Evolutionary conservation across 331 rosid genomes (phyloP), one percentile per base, ranked within the genome.

Genomic region (Rosa hybrid): DNA sequence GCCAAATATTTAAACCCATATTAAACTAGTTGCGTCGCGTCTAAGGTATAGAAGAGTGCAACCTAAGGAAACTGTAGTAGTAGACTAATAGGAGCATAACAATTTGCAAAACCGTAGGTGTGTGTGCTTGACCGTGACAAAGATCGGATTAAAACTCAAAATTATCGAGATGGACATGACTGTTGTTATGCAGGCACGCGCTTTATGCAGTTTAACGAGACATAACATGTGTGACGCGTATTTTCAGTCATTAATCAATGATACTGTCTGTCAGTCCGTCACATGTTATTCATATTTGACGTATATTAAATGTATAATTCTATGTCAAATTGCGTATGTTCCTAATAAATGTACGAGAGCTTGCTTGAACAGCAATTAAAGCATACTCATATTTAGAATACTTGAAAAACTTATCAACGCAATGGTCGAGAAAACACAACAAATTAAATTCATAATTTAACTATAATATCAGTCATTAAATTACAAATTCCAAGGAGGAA

Each of bases 211-310:
- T 6, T 53, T 53, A 0, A 53, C 1, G 21, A 53, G 7, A 53
- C 8, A 0, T 53, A 6, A 17, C 21, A 53, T 53, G 21, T 53
- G 21, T 45, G 3, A 8, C 2, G 0, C 11, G 2, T 56, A 1
- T 20, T 56, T 53, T 6, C 60, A 53, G 1, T 17, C 10, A 1
- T 1, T 20, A 0, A 56, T 56, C 5, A 8, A 3, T 8, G 4
- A 20, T 18, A 9, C 1, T 20, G 2, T 18, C 0, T 7, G 12
- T 18, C 12, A 23, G 0, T 3, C 5, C 5, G 2, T 57, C 21
- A 57, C 21, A 57, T 10, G 1, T 54, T 54, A 6, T 14, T 54
- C 2, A 7, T 56, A 0, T 54, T 54, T 2, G 11, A 54, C 0
- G 23, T 53, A 7, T 7, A 54, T 54, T 17, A 6, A 54, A 54